These are phyloP conservation scores for Crithidia mellificae DNA, from an alignment of 208 protist genomes.

Conservation along the genomic window DNA sequence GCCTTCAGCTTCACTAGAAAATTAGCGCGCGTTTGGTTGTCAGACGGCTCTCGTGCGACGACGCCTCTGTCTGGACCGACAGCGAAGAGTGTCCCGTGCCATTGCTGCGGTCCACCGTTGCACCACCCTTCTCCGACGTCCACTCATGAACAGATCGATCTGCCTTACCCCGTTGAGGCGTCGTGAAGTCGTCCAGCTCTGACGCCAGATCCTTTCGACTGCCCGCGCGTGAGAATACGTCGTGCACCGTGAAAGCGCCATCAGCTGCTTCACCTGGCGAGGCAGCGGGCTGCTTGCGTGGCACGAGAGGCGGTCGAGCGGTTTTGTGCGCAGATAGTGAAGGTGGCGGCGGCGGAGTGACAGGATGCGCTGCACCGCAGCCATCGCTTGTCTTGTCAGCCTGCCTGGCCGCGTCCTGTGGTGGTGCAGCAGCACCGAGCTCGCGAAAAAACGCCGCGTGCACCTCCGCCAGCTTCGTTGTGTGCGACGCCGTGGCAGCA, in stretches of 20 bases:
- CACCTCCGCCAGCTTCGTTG: not conserved
- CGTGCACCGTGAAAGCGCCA: not conserved
- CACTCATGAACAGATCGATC: constrained; percentile 3
- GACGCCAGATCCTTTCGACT: not conserved
- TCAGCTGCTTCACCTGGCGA: not conserved
- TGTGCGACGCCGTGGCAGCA: too few species aligned
- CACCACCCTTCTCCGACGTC: constrained; percentile 9
- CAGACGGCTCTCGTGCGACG: not conserved
- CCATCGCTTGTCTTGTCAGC: not conserved
- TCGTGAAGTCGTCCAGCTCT: constrained; percentile 8
- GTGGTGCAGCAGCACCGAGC: too few species aligned
- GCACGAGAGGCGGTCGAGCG: constrained; percentile 1
- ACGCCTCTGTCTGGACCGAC: not conserved
- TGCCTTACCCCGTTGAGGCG: not conserved
- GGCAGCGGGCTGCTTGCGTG: not conserved
- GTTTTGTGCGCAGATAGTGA: not conserved
- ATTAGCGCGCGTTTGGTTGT: constrained; percentile 10
- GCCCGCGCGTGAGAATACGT: constrained; percentile 6
- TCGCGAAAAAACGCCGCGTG: constrained; percentile 14
- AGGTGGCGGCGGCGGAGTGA: not conserved
- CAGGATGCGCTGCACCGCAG: not conserved
- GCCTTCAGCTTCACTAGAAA: not conserved
- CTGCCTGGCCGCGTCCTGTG: too few species aligned
- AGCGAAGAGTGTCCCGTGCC: not conserved
- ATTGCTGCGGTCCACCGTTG: constrained; percentile 4